Evolutionary conservation across 1,284 basidiomycete genomes (phyloP).

Genomic region (Exobasidium cylindrosporum): DNA sequence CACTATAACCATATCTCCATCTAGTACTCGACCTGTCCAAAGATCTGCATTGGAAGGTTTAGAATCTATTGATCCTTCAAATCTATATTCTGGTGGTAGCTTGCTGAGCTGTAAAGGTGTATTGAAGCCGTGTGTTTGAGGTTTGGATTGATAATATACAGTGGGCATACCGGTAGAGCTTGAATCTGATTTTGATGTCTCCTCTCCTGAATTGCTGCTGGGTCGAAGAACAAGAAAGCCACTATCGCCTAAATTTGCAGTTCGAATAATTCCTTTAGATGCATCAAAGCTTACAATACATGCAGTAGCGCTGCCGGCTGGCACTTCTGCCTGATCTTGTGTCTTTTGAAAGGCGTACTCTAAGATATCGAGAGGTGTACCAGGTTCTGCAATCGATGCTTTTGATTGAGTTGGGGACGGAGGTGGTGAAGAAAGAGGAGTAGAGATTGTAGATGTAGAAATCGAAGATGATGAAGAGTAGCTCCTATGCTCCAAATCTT

Average conservation of each 20-base stretch:
- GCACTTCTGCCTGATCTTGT: slow-evolving; percentile 66
- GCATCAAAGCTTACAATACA: slow-evolving; percentile 75
- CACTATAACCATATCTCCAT: slow-evolving; percentile 50
- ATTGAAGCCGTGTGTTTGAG: slow-evolving; percentile 52
- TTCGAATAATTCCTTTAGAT: slow-evolving; percentile 69
- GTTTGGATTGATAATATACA: slow-evolving; percentile 37
- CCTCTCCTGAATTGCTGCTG: slow-evolving; percentile 19
- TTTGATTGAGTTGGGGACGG: slow-evolving; percentile 64
- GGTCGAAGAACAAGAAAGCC: slow-evolving; percentile 69
- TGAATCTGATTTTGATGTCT: background rate
- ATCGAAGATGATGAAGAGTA: slow-evolving; percentile 1
- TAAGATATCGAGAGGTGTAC: slow-evolving; percentile 62
- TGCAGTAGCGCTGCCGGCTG: slow-evolving; percentile 81
- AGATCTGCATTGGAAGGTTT: slow-evolving; percentile 40
- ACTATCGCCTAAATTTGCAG: slow-evolving; percentile 87
- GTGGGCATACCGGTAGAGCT: slow-evolving; percentile 11
- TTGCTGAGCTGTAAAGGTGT: slow-evolving; percentile 53
- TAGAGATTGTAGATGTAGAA: background rate
- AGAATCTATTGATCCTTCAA: slow-evolving; percentile 13
- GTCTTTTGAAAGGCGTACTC: slow-evolving; percentile 72
- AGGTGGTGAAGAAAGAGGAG: slow-evolving; percentile 11
- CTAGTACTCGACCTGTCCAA: slow-evolving; percentile 34
- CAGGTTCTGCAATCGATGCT: slow-evolving; percentile 64
- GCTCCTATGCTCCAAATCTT: slow-evolving; percentile 2
- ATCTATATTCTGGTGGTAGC: slow-evolving; percentile 24